Conservation (phyloP, 345 rosid genomes). For the Balakata baccata region DNA sequence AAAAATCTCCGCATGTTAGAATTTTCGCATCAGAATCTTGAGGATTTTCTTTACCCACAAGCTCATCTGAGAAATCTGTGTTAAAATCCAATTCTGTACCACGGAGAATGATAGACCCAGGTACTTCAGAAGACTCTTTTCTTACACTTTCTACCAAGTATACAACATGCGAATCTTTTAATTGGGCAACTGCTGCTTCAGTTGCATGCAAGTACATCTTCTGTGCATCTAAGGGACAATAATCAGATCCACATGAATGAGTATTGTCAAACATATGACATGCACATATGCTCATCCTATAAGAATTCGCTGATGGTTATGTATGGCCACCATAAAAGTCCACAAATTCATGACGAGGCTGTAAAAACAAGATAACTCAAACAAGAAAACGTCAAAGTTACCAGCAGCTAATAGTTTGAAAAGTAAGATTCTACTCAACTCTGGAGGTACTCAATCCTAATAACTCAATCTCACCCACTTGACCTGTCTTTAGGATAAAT, state of each 20-base stretch:
- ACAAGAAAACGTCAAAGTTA: not conserved
- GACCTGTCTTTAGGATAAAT: not conserved
- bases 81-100: constrained; percentile 57
- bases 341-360: not conserved
- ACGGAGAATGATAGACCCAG: constrained; percentile 48
- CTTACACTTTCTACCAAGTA: constrained; percentile 51
- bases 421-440: not conserved
- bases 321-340: not conserved
- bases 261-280: not conserved
- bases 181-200: constrained; percentile 49
- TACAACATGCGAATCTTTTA: constrained; percentile 54
- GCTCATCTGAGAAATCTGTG: constrained; percentile 40
- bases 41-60: constrained; percentile 32
- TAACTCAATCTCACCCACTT: not conserved
- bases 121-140: constrained; percentile 38
- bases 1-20: constrained; percentile 58
- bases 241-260: constrained; percentile 14
- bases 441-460: constrained; percentile 2
- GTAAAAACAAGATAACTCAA: not conserved
- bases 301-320: not conserved
- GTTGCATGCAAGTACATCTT: constrained; percentile 42
- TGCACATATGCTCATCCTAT: not conserved
- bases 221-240: constrained; percentile 45
- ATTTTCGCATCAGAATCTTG: constrained; percentile 36
- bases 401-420: not conserved